Evolutionary conservation across 768 basidiomycete species (phyloP).

Genomic region (Termitomyces sp.): DNA sequence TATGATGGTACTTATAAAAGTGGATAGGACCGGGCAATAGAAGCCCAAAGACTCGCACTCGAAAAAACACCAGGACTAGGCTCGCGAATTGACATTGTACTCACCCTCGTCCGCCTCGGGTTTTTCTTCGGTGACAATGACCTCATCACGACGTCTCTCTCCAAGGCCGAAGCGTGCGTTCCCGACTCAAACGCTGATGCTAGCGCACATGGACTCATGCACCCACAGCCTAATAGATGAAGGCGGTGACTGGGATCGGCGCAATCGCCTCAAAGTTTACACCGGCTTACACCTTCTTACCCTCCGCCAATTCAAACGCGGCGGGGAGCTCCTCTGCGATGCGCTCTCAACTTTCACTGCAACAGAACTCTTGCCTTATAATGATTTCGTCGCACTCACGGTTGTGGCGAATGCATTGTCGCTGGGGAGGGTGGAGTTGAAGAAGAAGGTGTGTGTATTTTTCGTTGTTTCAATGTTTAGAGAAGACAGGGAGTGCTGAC

Average conservation of each 20-base stretch:
- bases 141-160: conserved; percentile 64
- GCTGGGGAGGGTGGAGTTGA: conserved; percentile 78
- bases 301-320: conserved; percentile 87
- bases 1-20: too few relatives aligned
- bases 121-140: conserved; percentile 83
- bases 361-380: conserved; percentile 80
- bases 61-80: conserved; percentile 92
- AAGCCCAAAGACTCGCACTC: conserved; percentile 77
- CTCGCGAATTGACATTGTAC: conserved; percentile 86
- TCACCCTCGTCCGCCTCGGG: conserved; percentile 84
- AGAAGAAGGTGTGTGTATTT: conserved; percentile 67
- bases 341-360: conserved; percentile 94
- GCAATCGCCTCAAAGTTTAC: conserved; percentile 96
- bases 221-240: conserved; percentile 79
- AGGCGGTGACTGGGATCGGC: conserved; percentile 97
- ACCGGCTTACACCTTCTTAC: conserved; percentile 79
- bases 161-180: conserved; percentile 75
- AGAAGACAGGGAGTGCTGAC: background rate
- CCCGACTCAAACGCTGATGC: too few relatives aligned
- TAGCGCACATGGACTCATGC: too few relatives aligned
- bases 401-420: conserved; percentile 76
- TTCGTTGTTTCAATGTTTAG: background rate
- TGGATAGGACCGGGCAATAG: conserved; percentile 49
- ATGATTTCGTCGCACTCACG: conserved; percentile 83
- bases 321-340: conserved; percentile 81